Base-by-base conservation (phyloP, 176 grass and related monocot species). In the Rhynchospora pubera region DNA sequence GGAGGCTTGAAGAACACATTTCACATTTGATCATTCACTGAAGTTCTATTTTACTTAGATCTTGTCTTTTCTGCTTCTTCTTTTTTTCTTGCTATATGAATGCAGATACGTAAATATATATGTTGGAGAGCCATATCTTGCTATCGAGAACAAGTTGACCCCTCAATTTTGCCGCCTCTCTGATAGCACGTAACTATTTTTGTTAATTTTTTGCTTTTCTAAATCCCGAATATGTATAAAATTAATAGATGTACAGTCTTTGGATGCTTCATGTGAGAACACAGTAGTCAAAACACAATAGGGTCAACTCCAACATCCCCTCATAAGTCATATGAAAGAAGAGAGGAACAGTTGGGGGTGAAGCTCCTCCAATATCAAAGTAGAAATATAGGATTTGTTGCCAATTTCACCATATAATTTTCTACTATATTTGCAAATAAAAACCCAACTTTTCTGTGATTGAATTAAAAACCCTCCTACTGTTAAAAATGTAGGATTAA, bases 151-250 rank as follows among this genome's bases (percentile, higher is more conserved):
- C 15, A 77, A 44, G 3, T 76, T 93, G 62, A 91, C 80, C 1
- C 95, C 95, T 0, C 89, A 98, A 50, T 86, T 90, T 68, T 98
- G 92, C 84, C 92, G 95, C 44, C 92, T 98, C 63, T 93, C 95
- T 43, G 95, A 98, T 84, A 89, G 84, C 77, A 97, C 87, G 94
- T 93, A 28, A 91, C 72, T 85, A 53, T 56, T 9, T n/a, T 57
- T 68, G 57, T 78, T 58, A 76, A 45, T 62, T 69, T 13, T 50
- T 68, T 28, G 26, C 26, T 65, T 16, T 51, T 65, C 82, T 32
- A 62, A 18, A 82, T 78, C 52, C 18, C 55, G 22, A 67, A 59
- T 70, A 10, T 82, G 70, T 82, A 42, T 23, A 75, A 52, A 28
- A 75, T 75, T 19, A 15, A 74, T 26, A 74, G 46, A 74, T 26